Conservation (phyloP, 2,329 filamentous ascomycete species). For the Sporothrix protearum region DNA sequence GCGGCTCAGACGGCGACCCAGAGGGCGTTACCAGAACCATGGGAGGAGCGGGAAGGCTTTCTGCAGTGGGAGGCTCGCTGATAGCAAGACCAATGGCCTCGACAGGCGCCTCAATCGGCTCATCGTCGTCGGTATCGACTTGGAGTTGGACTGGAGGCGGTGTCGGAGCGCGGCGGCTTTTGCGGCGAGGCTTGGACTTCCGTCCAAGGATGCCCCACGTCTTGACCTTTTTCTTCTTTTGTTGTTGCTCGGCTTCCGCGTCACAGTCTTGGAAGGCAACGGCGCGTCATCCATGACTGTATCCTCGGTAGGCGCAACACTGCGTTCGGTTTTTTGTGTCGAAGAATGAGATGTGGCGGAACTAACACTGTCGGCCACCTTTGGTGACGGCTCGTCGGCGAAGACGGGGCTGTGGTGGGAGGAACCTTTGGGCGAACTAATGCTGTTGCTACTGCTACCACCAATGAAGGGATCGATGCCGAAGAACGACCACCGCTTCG, state of each 20-base stretch:
- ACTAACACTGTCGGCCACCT: not conserved
- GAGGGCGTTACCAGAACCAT: slow-evolving; percentile 44
- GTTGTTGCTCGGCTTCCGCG: slow-evolving; percentile 37
- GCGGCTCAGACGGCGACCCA: slow-evolving; percentile 32
- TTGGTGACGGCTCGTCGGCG: slow-evolving; percentile 38
- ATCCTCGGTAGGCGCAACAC: not conserved
- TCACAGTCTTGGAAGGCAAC: slow-evolving; percentile 31
- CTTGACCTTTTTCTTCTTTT: slow-evolving; percentile 73
- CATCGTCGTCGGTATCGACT: slow-evolving; percentile 33
- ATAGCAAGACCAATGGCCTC: slow-evolving; percentile 33
- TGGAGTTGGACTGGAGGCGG: slow-evolving; percentile 40
- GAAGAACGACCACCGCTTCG: slow-evolving; percentile 62
- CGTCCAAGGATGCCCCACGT: slow-evolving; percentile 63
- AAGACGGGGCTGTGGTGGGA: slow-evolving; percentile 49
- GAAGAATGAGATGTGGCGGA: not conserved
- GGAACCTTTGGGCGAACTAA: slow-evolving; percentile 46
- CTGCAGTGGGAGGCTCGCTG: slow-evolving; percentile 19
- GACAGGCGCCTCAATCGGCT: slow-evolving; percentile 29
- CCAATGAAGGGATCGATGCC: slow-evolving; percentile 54
- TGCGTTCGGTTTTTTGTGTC: not conserved
- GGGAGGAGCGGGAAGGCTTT: slow-evolving; percentile 30
- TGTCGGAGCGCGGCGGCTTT: slow-evolving; percentile 46
- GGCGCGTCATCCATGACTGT: slow-evolving; percentile 14
- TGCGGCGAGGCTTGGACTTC: slow-evolving; percentile 53
- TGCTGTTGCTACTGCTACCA: slow-evolving; percentile 29